Evolutionary conservation across 441 rosid genomes (phyloP).

Genomic region (Adansonia rubrostipa): DNA sequence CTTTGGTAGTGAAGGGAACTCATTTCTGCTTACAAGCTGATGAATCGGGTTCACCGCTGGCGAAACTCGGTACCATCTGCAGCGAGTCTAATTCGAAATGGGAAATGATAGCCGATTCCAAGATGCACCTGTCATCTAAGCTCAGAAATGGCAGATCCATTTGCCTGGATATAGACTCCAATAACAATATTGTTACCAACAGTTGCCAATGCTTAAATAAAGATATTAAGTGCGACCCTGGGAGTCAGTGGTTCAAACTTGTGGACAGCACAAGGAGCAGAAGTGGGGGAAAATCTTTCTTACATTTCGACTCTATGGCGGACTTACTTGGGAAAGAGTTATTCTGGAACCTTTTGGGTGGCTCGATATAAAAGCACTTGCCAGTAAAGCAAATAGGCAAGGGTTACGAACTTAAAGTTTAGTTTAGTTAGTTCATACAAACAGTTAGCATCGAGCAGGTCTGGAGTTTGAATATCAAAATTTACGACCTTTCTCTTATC

Average conservation of each 20-base stretch:
- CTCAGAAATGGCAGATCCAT: constrained; percentile 40
- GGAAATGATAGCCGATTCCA: constrained; percentile 66
- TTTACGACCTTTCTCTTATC: no score
- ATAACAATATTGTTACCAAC: constrained; percentile 44
- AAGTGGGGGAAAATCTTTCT: constrained; percentile 23
- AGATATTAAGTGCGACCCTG: constrained; percentile 64
- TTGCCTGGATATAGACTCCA: constrained; percentile 70
- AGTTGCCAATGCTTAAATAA: constrained; percentile 62
- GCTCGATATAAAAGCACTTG: constrained; percentile 7
- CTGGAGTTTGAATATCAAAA: no score
- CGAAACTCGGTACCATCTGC: constrained; percentile 50
- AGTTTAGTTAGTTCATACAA: no score
- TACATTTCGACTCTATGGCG: constrained; percentile 25
- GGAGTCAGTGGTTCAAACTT: constrained; percentile 87
- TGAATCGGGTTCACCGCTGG: constrained; percentile 38
- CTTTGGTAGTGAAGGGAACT: constrained; percentile 47
- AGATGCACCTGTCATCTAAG: constrained; percentile 66
- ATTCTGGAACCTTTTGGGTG: constrained; percentile 24
- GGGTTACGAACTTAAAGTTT: no score
- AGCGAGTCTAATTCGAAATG: constrained; percentile 52
- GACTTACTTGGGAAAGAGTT: constrained; percentile 31
- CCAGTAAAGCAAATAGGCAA: not conserved
- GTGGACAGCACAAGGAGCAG: constrained; percentile 66
- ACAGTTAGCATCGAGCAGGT: no score
- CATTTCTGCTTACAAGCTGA: constrained; percentile 70